These are phyloP conservation scores for Crithidia bombi DNA, from an alignment of 208 protist genomes.

Conservation along the genomic window DNA sequence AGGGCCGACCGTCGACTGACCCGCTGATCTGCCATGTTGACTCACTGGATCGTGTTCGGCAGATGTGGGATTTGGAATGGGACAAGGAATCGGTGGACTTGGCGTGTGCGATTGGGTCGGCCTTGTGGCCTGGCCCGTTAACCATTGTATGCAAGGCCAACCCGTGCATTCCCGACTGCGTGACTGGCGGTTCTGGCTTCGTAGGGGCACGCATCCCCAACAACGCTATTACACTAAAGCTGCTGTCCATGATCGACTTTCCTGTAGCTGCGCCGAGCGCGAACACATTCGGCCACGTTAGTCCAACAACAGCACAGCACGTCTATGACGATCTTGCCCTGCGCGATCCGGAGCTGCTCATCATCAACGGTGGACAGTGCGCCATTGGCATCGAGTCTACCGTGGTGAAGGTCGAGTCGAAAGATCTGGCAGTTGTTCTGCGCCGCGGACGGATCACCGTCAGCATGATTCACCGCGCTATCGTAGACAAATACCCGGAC, in stretches of 20 bases:
- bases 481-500: slow-evolving; percentile 44
- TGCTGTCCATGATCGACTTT: slow-evolving; percentile 75
- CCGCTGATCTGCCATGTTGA: slow-evolving; percentile 97
- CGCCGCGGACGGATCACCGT: slow-evolving; percentile 80
- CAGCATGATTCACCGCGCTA: slow-evolving; percentile 61
- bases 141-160: slow-evolving; percentile 88
- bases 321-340: slow-evolving; percentile 91
- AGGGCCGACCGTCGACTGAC: slow-evolving; percentile 95
- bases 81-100: slow-evolving; percentile 52
- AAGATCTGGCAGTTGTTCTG: slow-evolving; percentile 70
- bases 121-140: slow-evolving; percentile 94
- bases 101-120: slow-evolving; percentile 58
- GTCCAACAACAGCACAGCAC: slow-evolving; percentile 89
- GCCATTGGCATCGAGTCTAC: slow-evolving; percentile 94
- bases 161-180: slow-evolving; percentile 60
- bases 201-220: slow-evolving; percentile 89
- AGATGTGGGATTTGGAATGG: slow-evolving; percentile 65
- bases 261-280: slow-evolving; percentile 92
- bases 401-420: slow-evolving; percentile 81
- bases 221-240: slow-evolving; percentile 67
- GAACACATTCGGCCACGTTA: slow-evolving; percentile 94
- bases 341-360: slow-evolving; percentile 71
- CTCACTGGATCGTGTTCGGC: slow-evolving; percentile 55
- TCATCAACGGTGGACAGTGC: slow-evolving; percentile 90
- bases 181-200: slow-evolving; percentile 88